A percentile compares a stretch with the other conserved stretches of the same genome.
phyloP scores from a whole-genome alignment of 306 rosid species.

The Castanea mollissima region DNA sequence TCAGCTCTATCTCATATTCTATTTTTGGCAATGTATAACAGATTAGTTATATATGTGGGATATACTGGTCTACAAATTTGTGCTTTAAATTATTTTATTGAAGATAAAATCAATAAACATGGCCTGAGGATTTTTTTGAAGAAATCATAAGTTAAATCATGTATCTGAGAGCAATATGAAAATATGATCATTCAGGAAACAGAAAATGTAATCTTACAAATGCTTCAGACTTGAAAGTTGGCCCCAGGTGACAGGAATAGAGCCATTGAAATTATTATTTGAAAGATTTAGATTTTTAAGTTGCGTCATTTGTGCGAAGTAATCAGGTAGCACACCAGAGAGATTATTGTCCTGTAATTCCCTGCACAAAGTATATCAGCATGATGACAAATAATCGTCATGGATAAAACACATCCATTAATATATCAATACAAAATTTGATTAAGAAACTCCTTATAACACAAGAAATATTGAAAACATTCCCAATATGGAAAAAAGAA shows the following conservation, averaged over 20 bases:
- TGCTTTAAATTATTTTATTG: background rate
- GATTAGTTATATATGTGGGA: background rate
- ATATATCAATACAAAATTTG: background rate
- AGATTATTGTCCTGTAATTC: constrained; percentile 74
- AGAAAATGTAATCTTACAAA: constrained; percentile 64
- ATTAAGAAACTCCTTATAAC: background rate
- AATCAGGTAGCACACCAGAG: constrained; percentile 72
- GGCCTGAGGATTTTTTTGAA: background rate
- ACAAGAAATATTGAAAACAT: background rate
- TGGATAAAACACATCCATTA: background rate
- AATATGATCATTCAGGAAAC: background rate
- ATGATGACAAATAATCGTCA: constrained; percentile 2
- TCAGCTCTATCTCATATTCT: background rate
- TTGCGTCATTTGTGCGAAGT: constrained; percentile 56
- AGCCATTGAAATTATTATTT: constrained; percentile 60
- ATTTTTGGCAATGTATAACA: background rate
- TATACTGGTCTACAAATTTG: background rate
- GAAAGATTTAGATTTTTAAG: constrained; percentile 83
- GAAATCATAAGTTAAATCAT: background rate
- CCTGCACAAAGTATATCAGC: constrained; percentile 42
- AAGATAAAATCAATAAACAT: background rate
- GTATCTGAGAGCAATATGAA: constrained; percentile 6
- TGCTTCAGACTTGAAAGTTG: constrained; percentile 62
- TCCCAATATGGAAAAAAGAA: background rate
- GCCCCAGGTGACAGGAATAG: constrained; percentile 68